Percentiles rank a stretch among this genome's conserved stretches.
These are phyloP conservation scores for Boeremia exigua DNA, from an alignment of 2,329 filamentous ascomycete species.

Conservation along the genomic window DNA sequence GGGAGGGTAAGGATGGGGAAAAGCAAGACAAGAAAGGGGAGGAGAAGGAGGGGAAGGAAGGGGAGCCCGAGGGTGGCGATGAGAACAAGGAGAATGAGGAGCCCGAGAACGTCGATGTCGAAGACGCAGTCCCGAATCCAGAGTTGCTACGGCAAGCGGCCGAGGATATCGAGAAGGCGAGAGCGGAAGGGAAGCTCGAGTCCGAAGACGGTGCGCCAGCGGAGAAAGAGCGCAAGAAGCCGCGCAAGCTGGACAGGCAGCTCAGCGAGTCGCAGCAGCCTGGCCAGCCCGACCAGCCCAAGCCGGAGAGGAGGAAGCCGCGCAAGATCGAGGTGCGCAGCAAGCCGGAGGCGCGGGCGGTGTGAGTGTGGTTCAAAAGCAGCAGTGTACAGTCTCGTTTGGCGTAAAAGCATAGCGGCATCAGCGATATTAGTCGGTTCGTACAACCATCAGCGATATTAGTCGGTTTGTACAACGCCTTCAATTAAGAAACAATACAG, in stretches of 20 bases:
- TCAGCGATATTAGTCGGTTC: background rate
- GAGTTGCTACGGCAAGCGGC: slow-evolving; percentile 32
- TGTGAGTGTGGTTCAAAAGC: background rate
- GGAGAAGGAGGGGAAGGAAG: slow-evolving; percentile 13
- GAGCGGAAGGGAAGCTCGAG: slow-evolving; percentile 20
- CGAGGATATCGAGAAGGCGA: slow-evolving; percentile 27
- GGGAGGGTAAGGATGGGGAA: slow-evolving; percentile 20
- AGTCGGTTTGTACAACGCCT: background rate
- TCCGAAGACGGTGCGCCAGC: slow-evolving; percentile 13
- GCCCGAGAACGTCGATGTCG: slow-evolving; percentile 24
- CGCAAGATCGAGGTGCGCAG: slow-evolving; percentile 36
- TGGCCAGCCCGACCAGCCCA: slow-evolving; percentile 4
- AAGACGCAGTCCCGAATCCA: slow-evolving; percentile 37
- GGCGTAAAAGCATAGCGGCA: background rate
- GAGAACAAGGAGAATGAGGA: slow-evolving; percentile 4
- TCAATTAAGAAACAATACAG: too few species aligned
- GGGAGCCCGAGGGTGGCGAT: background rate
- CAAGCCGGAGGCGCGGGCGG: slow-evolving; percentile 16
- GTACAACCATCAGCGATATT: background rate
- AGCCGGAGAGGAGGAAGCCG: slow-evolving; percentile 13
- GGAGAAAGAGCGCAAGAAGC: slow-evolving; percentile 10
- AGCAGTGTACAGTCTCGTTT: background rate
- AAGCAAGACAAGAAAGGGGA: slow-evolving; percentile 13
- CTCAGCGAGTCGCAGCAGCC: slow-evolving; percentile 12
- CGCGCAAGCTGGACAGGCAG: slow-evolving; percentile 13